Base-by-base conservation (phyloP, 1,139 yeast genomes). In the Yamadazyma trypodendri region DNA sequence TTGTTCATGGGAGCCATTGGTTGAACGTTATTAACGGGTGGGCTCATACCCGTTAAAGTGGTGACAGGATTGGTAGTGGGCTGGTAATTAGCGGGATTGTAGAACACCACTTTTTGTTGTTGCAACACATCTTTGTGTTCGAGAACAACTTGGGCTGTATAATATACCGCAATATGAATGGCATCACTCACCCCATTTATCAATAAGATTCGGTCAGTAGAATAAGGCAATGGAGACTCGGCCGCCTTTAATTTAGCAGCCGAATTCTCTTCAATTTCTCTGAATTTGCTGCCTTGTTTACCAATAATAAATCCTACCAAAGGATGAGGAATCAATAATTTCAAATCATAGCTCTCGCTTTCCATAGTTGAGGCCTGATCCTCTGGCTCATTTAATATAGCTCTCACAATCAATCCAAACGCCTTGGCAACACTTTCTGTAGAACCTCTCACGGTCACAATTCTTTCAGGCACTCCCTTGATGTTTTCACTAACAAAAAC, bases 101-200 rank as follows among this genome's bases (percentile, higher is more conserved):
- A 84, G 52, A 69, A 81, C 2, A 82, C 62, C 44, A 79, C 62
- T 55, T 80, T 68, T 51, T 66, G 63, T 48, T 71, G 68, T 43
- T 72, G 76, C 41, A 77, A 64, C 23, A 67, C 62, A 38, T 75
- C 79, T 44, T 75, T 74, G 54, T 79, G 82, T 46, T 80, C 84
- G 42, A 78, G 58, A 39, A 83, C 68, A 6, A 84, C 82, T 55
- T 80, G 82, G 2, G 85, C 79, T 40, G 87, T 73, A 54, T 83
- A 83, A 56, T 81, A 85, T 1, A 83, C 70, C 6, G 96, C 96
- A 49, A 86, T 84, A 54, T 86, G 95, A 36, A 89, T 77, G 2
- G 95, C 90, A 61, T 85, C 95, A 3, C 90, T 89, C 9, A 84
- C 94, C 4, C 97, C 97, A 11, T 75, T 68, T 14, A 89, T 75